Evolutionary conservation across 1,139 yeast species (phyloP), one percentile per base, ranked within the genome.

Genomic region (Saccharomyces hybrid): DNA sequence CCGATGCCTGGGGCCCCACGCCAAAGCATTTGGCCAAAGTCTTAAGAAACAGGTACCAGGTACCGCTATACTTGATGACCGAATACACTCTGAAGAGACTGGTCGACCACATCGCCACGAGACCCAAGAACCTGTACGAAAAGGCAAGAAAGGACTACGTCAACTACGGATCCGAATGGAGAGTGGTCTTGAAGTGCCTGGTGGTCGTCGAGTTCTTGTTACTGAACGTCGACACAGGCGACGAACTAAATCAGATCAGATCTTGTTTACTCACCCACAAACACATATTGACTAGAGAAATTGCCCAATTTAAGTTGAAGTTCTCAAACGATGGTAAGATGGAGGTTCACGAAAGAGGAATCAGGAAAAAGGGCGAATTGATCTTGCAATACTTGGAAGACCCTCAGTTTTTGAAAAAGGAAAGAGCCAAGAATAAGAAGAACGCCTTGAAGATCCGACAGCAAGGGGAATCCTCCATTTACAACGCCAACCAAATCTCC

Each of bases 1-100:
- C 78, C 4, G 79, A 76, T 58, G 61, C 74, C 2, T 76, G 79
- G 79, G 79, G 79, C 3, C 79, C 79, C 7, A 73, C 78, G 0
- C 67, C 73, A 8, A 67, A 70, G 50, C 77, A 76, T 57, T 59
- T 74, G 56, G 64, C 65, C 31, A 72, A 72, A 51, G 70, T 72
- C n/a, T 28, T 63, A 50, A 60, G 71, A 49, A 65, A 69, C 54
- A 60, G 69, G 54, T 63, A 61, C 50, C 69, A 67, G 54, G 70
- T 68, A 3, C 70, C 72, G 2, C 54, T 69, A 56, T 69, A 66
- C 53, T 48, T 69, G 54, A 61, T 68, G 59, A 65, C 72, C 1
- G 71, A 67, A 52, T 67, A 68, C 53, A 64, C 67, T 11, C 52
- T 66, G 57, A 68, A 69, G 51, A 58, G 72, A 51, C 54, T 69